A percentile compares a stretch with the other conserved stretches of the same genome.
phyloP scores from a whole-genome alignment of 1,284 basidiomycete species.

The Ustilago nuda region DNA sequence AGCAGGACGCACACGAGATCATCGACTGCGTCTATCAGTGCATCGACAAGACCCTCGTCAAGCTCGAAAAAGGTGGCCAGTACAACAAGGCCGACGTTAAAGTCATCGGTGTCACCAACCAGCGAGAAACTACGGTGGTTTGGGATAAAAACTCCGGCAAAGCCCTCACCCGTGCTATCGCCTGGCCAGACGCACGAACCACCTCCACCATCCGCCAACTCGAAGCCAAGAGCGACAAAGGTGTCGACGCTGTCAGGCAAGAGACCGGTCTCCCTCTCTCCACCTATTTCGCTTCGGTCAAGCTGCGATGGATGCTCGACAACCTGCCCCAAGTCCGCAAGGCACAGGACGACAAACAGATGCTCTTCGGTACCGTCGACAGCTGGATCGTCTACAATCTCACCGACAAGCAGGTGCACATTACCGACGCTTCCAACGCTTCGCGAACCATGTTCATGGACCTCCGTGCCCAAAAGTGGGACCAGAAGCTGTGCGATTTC shows the following conservation, averaged over 20 bases:
- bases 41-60: slow-evolving; percentile 79
- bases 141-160: slow-evolving; percentile 92
- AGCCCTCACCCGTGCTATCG: slow-evolving; percentile 85
- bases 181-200: slow-evolving; percentile 95
- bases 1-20: slow-evolving; percentile 90
- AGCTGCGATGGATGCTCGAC: slow-evolving; percentile 96
- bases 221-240: slow-evolving; percentile 79
- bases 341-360: slow-evolving; percentile 84
- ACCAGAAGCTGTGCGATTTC: slow-evolving; percentile 83
- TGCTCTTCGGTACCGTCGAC: slow-evolving; percentile 94
- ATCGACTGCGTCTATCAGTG: slow-evolving; percentile 81
- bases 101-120: slow-evolving; percentile 96
- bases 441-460: slow-evolving; percentile 94
- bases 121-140: slow-evolving; percentile 93
- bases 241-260: slow-evolving; percentile 77
- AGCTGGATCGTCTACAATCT: slow-evolving; percentile 94
- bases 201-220: slow-evolving; percentile 83
- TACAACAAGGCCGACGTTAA: slow-evolving; percentile 84
- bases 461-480: slow-evolving; percentile 84
- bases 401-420: slow-evolving; percentile 86
- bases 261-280: slow-evolving; percentile 62
- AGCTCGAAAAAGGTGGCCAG: slow-evolving; percentile 78
- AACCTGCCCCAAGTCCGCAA: slow-evolving; percentile 82
- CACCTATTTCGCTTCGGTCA: slow-evolving; percentile 96
- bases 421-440: slow-evolving; percentile 95